Conservation (phyloP, 2,329 filamentous ascomycete species). For the Calonectria naviculata region DNA sequence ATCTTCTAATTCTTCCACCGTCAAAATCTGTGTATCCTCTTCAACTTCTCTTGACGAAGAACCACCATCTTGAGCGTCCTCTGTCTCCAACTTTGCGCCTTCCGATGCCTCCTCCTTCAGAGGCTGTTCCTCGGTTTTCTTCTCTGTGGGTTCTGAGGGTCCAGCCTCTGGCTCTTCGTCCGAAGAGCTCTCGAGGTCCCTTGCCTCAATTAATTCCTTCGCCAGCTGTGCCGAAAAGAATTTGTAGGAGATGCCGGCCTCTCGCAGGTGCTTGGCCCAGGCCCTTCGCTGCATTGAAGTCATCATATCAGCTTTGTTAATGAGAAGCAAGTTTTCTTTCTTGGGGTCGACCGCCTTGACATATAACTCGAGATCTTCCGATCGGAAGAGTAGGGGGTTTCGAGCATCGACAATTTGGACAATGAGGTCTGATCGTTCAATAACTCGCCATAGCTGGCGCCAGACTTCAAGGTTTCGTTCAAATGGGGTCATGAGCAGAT, state of each 20-base stretch:
- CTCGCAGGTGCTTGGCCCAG: conserved; percentile 90
- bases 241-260: conserved; percentile 85
- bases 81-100: conserved; percentile 39
- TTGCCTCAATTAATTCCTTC: conserved; percentile 86
- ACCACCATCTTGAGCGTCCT: conserved; percentile 38
- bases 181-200: conserved; percentile 63
- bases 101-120: conserved; percentile 30
- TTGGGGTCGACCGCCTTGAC: conserved; percentile 90
- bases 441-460: conserved; percentile 97
- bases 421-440: conserved; percentile 93
- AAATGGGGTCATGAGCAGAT: conserved; percentile 96
- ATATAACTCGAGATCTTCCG: conserved; percentile 91
- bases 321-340: conserved; percentile 91
- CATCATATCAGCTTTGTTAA: conserved; percentile 99
- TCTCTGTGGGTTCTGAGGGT: conserved; percentile 32
- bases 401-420: conserved; percentile 99
- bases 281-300: conserved; percentile 81
- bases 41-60: conserved; percentile 52
- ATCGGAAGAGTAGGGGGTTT: conserved; percentile 93
- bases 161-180: conserved; percentile 49
- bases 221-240: conserved; percentile 97
- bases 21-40: conserved; percentile 82
- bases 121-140: conserved; percentile 31
- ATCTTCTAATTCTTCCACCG: conserved; percentile 90
- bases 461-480: conserved; percentile 98